phyloP scores from a whole-genome alignment of 1,284 basidiomycete species.

The Apiotrichum veenhuisii region DNA sequence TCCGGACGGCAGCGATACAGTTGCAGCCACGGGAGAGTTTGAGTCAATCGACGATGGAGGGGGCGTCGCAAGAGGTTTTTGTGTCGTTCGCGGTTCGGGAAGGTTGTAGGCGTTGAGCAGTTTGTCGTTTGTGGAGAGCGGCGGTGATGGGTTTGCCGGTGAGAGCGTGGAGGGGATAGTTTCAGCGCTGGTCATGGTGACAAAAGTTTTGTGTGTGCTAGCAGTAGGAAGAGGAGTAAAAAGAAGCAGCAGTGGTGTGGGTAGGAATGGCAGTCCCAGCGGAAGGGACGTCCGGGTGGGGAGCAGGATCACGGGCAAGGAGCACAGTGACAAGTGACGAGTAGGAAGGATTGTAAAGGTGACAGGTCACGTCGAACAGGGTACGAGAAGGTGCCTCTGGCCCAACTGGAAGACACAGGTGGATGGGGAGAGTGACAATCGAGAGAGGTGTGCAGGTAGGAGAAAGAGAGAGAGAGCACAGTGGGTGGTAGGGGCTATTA shows the following conservation, averaged over 20 bases:
- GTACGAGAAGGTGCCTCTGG: no score
- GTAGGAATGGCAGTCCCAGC: constrained; percentile 1
- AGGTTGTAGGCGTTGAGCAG: constrained; percentile 13
- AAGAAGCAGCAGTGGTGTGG: not conserved
- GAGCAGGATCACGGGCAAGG: not conserved
- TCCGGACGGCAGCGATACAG: constrained; percentile 1
- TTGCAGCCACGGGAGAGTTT: not conserved
- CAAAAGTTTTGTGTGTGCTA: not conserved
- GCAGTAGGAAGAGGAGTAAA: not conserved
- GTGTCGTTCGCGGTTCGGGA: constrained; percentile 9
- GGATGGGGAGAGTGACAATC: no score
- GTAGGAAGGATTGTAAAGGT: not conserved
- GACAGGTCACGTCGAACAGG: not conserved
- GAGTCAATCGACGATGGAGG: constrained; percentile 18
- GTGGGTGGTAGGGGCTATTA: no score
- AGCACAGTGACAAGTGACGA: not conserved
- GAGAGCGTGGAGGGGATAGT: constrained; percentile 24
- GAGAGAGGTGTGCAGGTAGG: no score
- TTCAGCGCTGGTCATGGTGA: constrained; percentile 31
- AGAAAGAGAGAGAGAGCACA: no score
- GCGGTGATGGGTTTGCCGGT: constrained; percentile 12
- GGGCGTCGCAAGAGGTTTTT: constrained; percentile 24
- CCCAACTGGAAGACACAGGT: no score
- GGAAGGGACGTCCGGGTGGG: not conserved
- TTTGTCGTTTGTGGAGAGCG: constrained; percentile 9